Evolutionary conservation across 768 basidiomycete species (phyloP), one percentile per base, ranked within the genome.

Genomic region (Tricholoma flavovirens): DNA sequence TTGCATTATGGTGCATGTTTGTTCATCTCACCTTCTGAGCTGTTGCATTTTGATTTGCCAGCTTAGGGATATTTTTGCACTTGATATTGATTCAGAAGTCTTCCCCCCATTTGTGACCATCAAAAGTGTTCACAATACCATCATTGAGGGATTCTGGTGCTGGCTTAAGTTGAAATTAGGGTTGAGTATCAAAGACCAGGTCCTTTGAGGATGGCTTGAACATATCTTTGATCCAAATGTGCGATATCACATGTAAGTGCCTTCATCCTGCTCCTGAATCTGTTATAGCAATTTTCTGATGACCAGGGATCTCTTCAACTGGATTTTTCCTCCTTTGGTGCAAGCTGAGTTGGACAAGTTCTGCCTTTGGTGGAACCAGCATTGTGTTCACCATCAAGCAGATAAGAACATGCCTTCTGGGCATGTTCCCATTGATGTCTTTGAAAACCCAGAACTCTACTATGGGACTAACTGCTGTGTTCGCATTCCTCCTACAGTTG

Each of bases 121-220:
- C n/a, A 64, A 62, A 30, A 71, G 70, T 59, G 60, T 66, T 11
- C 64, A 67, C 29, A 73, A 71, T 51, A 70, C 58, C 2, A 51
- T 67, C 4, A 69, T 69, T 50, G 69, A 73, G 40, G 59, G 55
- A 14, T 59, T 68, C 7, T 73, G 71, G 71, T 19, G 48, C 10
- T 68, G 67, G 66, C 54, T 70, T 6, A 54, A 53, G 2, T 55
- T 63, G 17, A 66, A 65, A 32, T 10, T 8, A 6, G 61, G 65
- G 0, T 14, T 51, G 5, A 65, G 60, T 46, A 33, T 69, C 19
- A 56, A 57, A 14, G 62, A 58, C 2, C 22, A 54, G 15, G 62
- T 70, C 21, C 45, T 67, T 2, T 49, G 49, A 1, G 67, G 69
- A 0, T 65, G 66, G 43, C 35, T 14, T 8, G 57, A 64, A 5